Percentiles rank a stretch among this genome's conserved stretches.
phyloP scores from a whole-genome alignment of 306 rosid genomes.

The Rosa chinensis region DNA sequence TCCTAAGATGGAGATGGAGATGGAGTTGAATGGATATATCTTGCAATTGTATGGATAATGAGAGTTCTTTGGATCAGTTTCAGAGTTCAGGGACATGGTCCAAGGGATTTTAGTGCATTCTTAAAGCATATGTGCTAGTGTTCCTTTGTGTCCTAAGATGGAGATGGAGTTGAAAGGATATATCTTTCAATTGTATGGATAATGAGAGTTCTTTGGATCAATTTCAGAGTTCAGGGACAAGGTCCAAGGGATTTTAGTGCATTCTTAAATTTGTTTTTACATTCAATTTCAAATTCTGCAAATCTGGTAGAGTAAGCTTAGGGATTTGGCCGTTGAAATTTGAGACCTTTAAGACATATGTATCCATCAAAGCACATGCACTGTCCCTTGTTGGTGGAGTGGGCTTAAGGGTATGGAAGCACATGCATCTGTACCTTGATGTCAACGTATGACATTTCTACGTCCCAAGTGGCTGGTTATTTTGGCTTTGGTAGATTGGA shows the following conservation, averaged over 20 bases:
- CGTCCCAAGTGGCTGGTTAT: neutral
- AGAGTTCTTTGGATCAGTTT: neutral
- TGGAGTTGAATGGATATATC: neutral
- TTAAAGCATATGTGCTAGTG: neutral
- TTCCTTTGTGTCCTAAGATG: neutral
- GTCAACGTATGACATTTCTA: neutral
- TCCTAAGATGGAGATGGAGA: too few relatives aligned
- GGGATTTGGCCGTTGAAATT: neutral
- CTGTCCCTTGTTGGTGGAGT: neutral
- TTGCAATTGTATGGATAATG: neutral
- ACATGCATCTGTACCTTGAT: slow-evolving; percentile 8
- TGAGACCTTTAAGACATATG: neutral
- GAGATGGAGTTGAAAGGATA: neutral
- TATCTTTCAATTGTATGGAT: neutral
- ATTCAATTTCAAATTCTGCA: neutral
- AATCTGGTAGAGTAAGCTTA: neutral
- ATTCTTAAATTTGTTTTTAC: neutral
- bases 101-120: neutral
- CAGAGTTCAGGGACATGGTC: neutral
- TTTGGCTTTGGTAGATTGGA: neutral
- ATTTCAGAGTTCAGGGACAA: neutral
- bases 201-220: neutral
- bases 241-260: neutral
- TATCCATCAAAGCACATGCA: neutral
- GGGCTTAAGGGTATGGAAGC: slow-evolving; percentile 7